phyloP scores from a whole-genome alignment of 768 basidiomycete genomes.

The Termitomyces sp. region DNA sequence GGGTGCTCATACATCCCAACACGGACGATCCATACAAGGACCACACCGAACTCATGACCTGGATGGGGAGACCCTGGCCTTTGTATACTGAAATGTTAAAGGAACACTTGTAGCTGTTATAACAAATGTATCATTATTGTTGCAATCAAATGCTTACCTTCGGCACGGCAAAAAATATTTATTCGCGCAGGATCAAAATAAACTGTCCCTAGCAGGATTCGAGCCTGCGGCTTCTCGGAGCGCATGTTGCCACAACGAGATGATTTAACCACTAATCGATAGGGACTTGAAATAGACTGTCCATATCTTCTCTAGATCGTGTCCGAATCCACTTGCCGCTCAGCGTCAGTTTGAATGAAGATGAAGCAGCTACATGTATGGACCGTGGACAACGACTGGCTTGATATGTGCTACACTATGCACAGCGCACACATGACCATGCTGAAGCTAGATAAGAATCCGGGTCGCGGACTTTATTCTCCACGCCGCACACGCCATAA shows the following conservation, averaged over 20 bases:
- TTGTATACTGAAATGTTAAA: slow-evolving; percentile 39
- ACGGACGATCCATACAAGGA: slow-evolving; percentile 51
- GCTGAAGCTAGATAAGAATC: neutral
- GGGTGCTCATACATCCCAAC: slow-evolving; percentile 70
- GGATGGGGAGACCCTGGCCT: slow-evolving; percentile 65
- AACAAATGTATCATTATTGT: neutral
- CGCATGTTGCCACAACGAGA: slow-evolving; percentile 17
- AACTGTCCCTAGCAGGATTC: slow-evolving; percentile 21
- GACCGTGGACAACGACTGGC: neutral
- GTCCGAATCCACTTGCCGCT: neutral
- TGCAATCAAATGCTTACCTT: neutral
- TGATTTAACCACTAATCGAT: slow-evolving; percentile 14
- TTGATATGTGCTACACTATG: neutral
- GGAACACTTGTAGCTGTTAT: neutral
- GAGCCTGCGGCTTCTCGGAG: slow-evolving; percentile 23
- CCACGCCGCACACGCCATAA: neutral
- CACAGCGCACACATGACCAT: neutral
- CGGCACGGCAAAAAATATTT: neutral
- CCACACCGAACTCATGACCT: slow-evolving; percentile 58
- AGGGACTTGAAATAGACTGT: neutral
- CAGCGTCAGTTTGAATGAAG: neutral
- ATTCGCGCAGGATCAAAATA: neutral
- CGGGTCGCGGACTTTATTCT: neutral
- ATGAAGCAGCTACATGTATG: neutral
- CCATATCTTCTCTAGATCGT: neutral